Evolutionary conservation across 768 basidiomycete genomes (phyloP), one percentile per base, ranked within the genome.

Genomic region (Coprinopsis marcescibilis): DNA sequence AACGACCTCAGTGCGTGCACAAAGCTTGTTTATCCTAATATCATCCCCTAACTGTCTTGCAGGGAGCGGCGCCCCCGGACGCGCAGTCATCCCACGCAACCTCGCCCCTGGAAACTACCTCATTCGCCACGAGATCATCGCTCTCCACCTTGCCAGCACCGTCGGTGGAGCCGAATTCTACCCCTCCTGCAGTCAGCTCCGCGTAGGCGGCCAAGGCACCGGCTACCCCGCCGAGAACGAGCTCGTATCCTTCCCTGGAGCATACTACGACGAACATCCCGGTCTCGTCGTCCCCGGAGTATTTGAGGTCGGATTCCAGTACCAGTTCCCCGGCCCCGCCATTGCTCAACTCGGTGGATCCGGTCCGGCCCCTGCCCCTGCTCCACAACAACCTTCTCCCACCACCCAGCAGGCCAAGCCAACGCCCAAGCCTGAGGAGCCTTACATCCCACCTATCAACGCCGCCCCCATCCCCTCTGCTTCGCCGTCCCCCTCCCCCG

Each of bases 131-230:
- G 86, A 89, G 62, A 81, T 89, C 58, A 80, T 89, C 56, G 80
- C 81, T 12, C 75, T 88, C 15, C 85, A 88, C 57, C 69, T 77
- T 39, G 85, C 73, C 3, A 67, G 58, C 30, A 56, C 59, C 0
- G 14, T 60, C 21, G 83, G 83, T 7, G 85, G 85, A 12, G 86
- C 83, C 1, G 86, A 89, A 63, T 89, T 87, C 64, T 89, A 89
- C 58, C 81, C 83, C 0, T 75, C 77, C 17, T 89, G 86, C 63
- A 71, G 73, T 20, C 73, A 81, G 61, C 58, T 83, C 49, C 65
- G 61, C 47, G 62, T 87, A 30, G 60, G 68, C 7, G 83, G 85
- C 3, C 70, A 68, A 26, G 71, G 72, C 43, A 68, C 70, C 2
- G 78, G 73, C 3, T 58, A 52, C 10, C 79, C 82, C 2, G 57